phyloP scores from a whole-genome alignment of 2,329 filamentous ascomycete genomes.

The Botrytis byssoidea region DNA sequence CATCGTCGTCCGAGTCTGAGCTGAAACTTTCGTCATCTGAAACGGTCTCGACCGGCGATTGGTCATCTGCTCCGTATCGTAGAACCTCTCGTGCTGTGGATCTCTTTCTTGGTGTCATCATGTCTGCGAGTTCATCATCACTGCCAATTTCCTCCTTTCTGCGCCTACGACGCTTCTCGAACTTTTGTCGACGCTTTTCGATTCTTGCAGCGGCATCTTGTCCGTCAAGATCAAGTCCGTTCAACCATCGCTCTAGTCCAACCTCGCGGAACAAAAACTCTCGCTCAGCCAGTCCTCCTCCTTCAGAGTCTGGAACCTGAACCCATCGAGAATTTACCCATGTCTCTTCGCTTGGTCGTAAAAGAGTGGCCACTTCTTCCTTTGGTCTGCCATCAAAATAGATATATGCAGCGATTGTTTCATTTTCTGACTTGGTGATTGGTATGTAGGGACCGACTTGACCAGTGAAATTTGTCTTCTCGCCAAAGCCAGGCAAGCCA shows the following conservation, averaged over 20 bases:
- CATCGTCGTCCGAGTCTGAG: slow-evolving; percentile 68
- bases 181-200: slow-evolving; percentile 83
- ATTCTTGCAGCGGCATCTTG: slow-evolving; percentile 87
- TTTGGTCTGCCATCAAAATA: slow-evolving; percentile 96
- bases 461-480: slow-evolving; percentile 52
- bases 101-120: slow-evolving; percentile 33
- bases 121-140: slow-evolving; percentile 47
- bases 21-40: slow-evolving; percentile 65
- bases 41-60: slow-evolving; percentile 69
- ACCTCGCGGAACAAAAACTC: slow-evolving; percentile 98
- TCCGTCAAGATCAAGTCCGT: slow-evolving; percentile 90
- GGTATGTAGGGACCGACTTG: slow-evolving; percentile 84
- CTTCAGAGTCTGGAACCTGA: slow-evolving; percentile 84
- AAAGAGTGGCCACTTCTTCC: slow-evolving; percentile 92
- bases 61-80: slow-evolving; percentile 75
- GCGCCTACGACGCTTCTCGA: slow-evolving; percentile 65
- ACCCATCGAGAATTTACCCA: slow-evolving; percentile 99
- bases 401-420: slow-evolving; percentile 97
- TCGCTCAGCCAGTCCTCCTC: slow-evolving; percentile 89
- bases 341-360: slow-evolving; percentile 91
- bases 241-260: slow-evolving; percentile 92
- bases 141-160: slow-evolving; percentile 54
- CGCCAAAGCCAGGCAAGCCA: slow-evolving; percentile 57
- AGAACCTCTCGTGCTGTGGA: slow-evolving; percentile 56
- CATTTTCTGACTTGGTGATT: slow-evolving; percentile 87